These are phyloP conservation scores for Gracilaria domingensis DNA, from an alignment of 23 red algal genomes.

Conservation along the genomic window DNA sequence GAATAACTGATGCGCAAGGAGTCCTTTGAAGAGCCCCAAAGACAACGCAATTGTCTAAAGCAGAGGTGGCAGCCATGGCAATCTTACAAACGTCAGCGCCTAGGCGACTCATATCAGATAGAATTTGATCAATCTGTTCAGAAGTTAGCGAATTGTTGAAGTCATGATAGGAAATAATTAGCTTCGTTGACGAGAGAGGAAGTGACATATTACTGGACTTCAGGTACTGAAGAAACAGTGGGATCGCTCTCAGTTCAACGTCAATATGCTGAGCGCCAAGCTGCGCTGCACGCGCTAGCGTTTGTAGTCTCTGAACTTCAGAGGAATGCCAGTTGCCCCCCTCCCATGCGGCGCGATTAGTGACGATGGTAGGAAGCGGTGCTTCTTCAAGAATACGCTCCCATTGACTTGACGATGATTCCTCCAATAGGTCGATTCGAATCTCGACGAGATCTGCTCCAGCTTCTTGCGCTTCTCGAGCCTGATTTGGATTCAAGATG, in stretches of 20 bases:
- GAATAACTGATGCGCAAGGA: slow-evolving; percentile 64
- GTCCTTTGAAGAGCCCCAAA: slow-evolving; percentile 42
- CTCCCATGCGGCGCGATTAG: slow-evolving; percentile 88
- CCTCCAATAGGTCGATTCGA: slow-evolving; percentile 75
- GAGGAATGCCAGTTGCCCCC: slow-evolving; percentile 64
- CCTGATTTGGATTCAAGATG: background rate
- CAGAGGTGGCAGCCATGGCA: slow-evolving; percentile 72
- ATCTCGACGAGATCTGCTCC: slow-evolving; percentile 91
- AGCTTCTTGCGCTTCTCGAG: slow-evolving; percentile 29
- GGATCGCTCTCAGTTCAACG: slow-evolving; percentile 84
- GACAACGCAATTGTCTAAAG: slow-evolving; percentile 61
- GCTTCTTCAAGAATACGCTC: slow-evolving; percentile 44
- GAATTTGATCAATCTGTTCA: slow-evolving; percentile 68
- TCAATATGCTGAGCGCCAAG: slow-evolving; percentile 81
- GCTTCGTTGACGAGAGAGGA: slow-evolving; percentile 14
- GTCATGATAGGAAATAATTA: slow-evolving; percentile 93
- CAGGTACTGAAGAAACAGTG: slow-evolving; percentile 15
- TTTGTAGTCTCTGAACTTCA: slow-evolving; percentile 79
- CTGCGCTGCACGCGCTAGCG: slow-evolving; percentile 59
- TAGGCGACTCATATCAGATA: slow-evolving; percentile 39
- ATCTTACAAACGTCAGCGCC: slow-evolving; percentile 91
- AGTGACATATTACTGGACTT: slow-evolving; percentile 1
- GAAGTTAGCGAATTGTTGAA: slow-evolving; percentile 67
- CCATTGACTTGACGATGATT: slow-evolving; percentile 44
- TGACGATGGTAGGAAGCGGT: slow-evolving; percentile 85